Evolutionary conservation across 192 early-diverging fungal genomes (phyloP), one percentile per base, ranked within the genome.

Genomic region (Cetraspora pellucida): DNA sequence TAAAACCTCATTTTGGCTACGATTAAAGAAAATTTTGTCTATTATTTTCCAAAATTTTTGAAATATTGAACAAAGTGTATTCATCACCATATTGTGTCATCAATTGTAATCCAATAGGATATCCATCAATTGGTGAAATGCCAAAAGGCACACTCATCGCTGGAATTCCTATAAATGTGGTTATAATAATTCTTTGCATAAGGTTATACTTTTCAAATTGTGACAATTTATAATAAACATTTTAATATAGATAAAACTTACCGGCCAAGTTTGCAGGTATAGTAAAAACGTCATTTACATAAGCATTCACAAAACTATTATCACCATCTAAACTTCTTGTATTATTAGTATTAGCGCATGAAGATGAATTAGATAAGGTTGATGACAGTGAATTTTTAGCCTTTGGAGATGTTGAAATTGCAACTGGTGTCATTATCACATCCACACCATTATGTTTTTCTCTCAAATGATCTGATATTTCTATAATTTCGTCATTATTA

Each of bases 221-320:
- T 10, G 21, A 61, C 13, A 23, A 25, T 6, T 13, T 13, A 31
- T 28, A 30, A 61, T 30, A 69, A 30, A 21, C 25, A 6, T 23
- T 45, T 59, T 28, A 45, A 13, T 59, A 74, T 21, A 84, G n/a
- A 3, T 82, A 82, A 30, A 80, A 81, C 11, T 90, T 69, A 44
- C 96, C 96, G 0, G 94, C 95, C 72, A 98, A 82, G 71, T 90
- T 94, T 7, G 93, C 92, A 17, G 96, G 93, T 1, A 97, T 90
- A 8, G 95, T 97, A 86, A 96, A 88, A 17, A 95, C 90, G 84
- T 98, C 96, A 77, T 94, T 92, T 49, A 93, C 82, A 72, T 93
- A 97, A n/a, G 80, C 84, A 43, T 87, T 77, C 8, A 90, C 85
- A 10, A 83, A 81, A 49, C 80, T 78, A 19, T 77, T 77, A 19